Evolutionary conservation across 2,329 filamentous ascomycete species (phyloP).

Genomic region (Fusarium verticillioides): DNA sequence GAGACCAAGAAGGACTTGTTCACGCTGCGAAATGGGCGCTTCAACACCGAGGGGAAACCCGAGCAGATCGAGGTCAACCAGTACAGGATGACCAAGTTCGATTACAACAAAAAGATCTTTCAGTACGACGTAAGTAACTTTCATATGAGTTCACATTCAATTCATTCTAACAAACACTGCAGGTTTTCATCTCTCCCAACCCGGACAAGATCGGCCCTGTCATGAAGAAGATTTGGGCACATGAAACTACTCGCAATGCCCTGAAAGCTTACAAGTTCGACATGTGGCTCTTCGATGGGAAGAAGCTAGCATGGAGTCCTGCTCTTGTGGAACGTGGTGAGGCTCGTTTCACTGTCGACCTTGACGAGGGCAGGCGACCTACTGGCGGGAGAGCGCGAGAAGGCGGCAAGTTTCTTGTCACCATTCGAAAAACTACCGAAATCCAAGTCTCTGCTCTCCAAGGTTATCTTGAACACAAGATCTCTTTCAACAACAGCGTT

Average conservation of each 20-base stretch:
- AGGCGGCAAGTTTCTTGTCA: slow-evolving; percentile 67
- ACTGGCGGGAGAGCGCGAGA: slow-evolving; percentile 47
- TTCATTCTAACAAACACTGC: slow-evolving; percentile 14
- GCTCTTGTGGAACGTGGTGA: slow-evolving; percentile 58
- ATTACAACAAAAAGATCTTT: slow-evolving; percentile 70
- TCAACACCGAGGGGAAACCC: slow-evolving; percentile 67
- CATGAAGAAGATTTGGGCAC: slow-evolving; percentile 81
- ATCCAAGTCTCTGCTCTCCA: slow-evolving; percentile 75
- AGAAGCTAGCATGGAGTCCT: slow-evolving; percentile 82
- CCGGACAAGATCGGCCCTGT: slow-evolving; percentile 70
- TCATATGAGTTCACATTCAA: neutral
- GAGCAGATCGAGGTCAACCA: slow-evolving; percentile 75
- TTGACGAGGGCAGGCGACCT: slow-evolving; percentile 73
- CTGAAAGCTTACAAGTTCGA: slow-evolving; percentile 59
- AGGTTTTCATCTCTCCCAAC: slow-evolving; percentile 75
- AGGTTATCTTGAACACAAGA: slow-evolving; percentile 71
- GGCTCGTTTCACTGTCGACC: slow-evolving; percentile 71
- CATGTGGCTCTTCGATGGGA: slow-evolving; percentile 81
- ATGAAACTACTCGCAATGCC: slow-evolving; percentile 65
- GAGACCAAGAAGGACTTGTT: slow-evolving; percentile 51
- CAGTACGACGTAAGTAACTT: slow-evolving; percentile 82
- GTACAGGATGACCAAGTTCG: slow-evolving; percentile 72
- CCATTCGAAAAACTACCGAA: slow-evolving; percentile 71
- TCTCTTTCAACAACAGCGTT: slow-evolving; percentile 72
- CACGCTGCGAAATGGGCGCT: slow-evolving; percentile 51